phyloP scores from a whole-genome alignment of 306 rosid species.

The Sphenostylis stenocarpa region DNA sequence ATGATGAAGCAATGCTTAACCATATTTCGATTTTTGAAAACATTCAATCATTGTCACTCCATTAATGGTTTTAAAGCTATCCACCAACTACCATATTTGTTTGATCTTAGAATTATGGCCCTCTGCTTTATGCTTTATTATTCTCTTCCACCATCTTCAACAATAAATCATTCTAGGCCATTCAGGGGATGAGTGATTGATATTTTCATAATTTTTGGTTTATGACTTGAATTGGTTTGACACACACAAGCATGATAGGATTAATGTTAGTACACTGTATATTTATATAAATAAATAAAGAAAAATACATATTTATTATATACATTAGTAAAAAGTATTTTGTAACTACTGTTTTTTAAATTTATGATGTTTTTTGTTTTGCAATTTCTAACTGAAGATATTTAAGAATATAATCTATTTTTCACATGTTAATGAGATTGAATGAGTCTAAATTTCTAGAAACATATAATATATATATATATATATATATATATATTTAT shows the following conservation, averaged over 20 bases:
- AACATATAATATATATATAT: too few species aligned
- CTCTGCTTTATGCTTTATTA: slow-evolving; percentile 18
- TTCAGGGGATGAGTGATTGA: neutral
- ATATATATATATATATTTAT: too few species aligned
- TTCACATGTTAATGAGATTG: too few species aligned
- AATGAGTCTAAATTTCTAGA: too few species aligned
- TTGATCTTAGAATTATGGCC: slow-evolving; percentile 29
- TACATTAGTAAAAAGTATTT: too few species aligned
- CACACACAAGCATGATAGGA: neutral
- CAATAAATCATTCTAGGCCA: slow-evolving; percentile 19
- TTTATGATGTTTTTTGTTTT: too few species aligned
- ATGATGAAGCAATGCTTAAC: neutral
- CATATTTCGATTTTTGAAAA: slow-evolving; percentile 16
- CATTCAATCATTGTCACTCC: slow-evolving; percentile 37
- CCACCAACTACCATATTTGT: slow-evolving; percentile 20
- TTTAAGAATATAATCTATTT: too few species aligned
- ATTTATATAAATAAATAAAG: neutral
- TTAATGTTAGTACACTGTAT: too few species aligned
- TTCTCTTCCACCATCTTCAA: slow-evolving; percentile 28
- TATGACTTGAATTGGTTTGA: neutral
- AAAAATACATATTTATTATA: neutral
- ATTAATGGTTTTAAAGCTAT: slow-evolving; percentile 32
- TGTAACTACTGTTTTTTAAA: too few species aligned
- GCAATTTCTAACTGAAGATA: too few species aligned
- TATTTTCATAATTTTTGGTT: neutral